Base-by-base conservation (phyloP, 2,329 filamentous ascomycete genomes). In the Rhynchosporium secalis region DNA sequence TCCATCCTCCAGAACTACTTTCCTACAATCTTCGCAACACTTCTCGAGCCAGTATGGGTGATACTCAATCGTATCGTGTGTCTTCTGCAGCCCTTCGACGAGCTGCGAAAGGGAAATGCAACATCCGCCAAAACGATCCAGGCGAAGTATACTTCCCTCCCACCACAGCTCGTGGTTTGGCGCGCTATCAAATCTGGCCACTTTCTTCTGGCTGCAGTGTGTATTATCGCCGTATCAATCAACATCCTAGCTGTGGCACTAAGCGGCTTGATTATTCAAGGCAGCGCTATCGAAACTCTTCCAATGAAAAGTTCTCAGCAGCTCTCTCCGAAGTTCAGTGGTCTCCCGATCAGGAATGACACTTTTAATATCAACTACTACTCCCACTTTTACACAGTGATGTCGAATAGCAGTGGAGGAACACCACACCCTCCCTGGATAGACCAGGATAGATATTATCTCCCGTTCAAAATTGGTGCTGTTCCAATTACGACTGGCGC, bases 1-100 rank as follows among this genome's bases (percentile, higher is more conserved):
- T 76, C 78, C 3, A 43, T 80, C 0, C 38, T 81, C 0, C 75
- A 78, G 7, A 80, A 77, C 6, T 86, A 85, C 55, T 71, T 86
- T 0, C 84, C 84, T 0, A 86, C 82, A 0, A 75, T 78, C 0
- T 73, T 86, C 3, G 80, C 83, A 0, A 86, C 84, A 0, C 58
- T 86, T 0, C 74, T 86, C 0, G 85, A 88, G 41, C 84, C 85
- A 0, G 76, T 83, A 1, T 85, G 84, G 80, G 72, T 84, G 0
- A 68, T 86, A 0, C 61, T 88, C 0, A 86, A 84, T 47, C 76
- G 84, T 0, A 59, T 82, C 0, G 66, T 85, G 0, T 86, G 82
- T 46, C 69, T 85, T 8, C 64, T 87, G 0, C 80, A 85, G 36
- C 85, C 85, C 0, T 80, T 85, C 20, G 76, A 81, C 2, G 78